Evolutionary conservation across 371 early-diverging fungal species (phyloP), one percentile per base, ranked within the genome.

Genomic region (Rhizopus delemar): DNA sequence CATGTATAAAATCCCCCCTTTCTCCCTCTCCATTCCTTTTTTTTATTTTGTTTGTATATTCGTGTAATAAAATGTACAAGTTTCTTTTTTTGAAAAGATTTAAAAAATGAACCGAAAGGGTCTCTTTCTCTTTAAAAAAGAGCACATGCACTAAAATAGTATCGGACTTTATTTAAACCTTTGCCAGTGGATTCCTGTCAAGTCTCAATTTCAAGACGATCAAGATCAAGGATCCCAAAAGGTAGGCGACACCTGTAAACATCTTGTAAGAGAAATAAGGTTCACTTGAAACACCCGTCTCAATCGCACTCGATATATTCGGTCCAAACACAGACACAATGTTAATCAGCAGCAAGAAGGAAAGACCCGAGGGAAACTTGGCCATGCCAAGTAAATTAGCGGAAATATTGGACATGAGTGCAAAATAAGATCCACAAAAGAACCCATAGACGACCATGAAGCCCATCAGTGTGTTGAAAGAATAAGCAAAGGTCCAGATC

Each of bases 381-480:
- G 73, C 70, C 69, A 69, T 70, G 29, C 74, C 73, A 12, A 70
- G 41, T 28, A 77, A 62, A 13, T 51, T 45, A 0, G 61, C 71
- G 13, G 78, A 63, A 35, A 78, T 73, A 15, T 75, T 71, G 1
- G 78, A 74, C 54, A 78, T 62, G 3, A 69, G 36, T 3, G 69
- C 63, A 41, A 69, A 69, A 29, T 65, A 69, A n/a, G 64, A 84
- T 11, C 87, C 90, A 32, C 83, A 74, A n/a, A 80, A 74, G 39
- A 87, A 56, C 5, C 88, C 88, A 54, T 79, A 88, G 36, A 82
- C 48, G 28, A 82, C 54, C n/a, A 77, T 64, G 59, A 86, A 86
- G 2, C 72, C 68, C 43, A 82, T 62, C 43, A 84, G 59, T 0
- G 74, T 56, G 0, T 70, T 69, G 45, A 78, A 78, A 13, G 64